Conservation (phyloP, 140 eudicot genomes). For the Flaveria floridana region DNA sequence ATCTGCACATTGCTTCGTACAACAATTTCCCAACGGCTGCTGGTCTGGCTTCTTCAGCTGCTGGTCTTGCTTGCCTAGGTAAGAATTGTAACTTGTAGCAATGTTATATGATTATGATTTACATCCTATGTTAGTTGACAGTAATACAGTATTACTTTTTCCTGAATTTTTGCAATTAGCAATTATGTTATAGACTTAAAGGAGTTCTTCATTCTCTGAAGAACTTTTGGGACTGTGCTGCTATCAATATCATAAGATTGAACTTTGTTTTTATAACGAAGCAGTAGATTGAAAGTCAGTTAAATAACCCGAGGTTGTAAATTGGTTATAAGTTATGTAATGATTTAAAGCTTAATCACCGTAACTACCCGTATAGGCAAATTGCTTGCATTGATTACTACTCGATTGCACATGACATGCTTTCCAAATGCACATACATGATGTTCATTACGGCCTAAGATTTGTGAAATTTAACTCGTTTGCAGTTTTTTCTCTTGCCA, state of each 20-base stretch:
- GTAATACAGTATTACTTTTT: neutral
- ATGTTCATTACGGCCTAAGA: neutral
- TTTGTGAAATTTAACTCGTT: constrained; percentile 6
- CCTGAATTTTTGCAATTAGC: neutral
- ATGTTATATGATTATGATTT: neutral
- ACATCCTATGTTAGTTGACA: neutral
- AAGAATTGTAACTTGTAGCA: constrained; percentile 12
- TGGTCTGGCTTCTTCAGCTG: constrained; percentile 97
- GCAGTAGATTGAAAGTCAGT: neutral
- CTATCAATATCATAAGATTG: neutral
- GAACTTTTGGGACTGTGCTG: neutral
- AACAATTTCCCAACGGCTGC: constrained; percentile 98
- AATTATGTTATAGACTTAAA: neutral
- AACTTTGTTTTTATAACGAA: constrained; percentile 6
- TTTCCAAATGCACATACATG: neutral
- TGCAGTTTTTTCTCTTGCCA: constrained; percentile 93
- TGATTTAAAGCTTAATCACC: neutral
- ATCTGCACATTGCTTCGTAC: constrained; percentile 86
- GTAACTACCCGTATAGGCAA: neutral
- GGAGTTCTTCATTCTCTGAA: neutral
- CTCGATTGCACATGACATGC: neutral
- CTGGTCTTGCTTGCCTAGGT: constrained; percentile 99
- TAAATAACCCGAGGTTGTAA: neutral
- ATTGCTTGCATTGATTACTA: too few relatives aligned
- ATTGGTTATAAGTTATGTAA: neutral